Percentiles rank a stretch among this genome's conserved stretches.
Conservation (phyloP, 345 rosid species). For the Viola odorata region DNA sequence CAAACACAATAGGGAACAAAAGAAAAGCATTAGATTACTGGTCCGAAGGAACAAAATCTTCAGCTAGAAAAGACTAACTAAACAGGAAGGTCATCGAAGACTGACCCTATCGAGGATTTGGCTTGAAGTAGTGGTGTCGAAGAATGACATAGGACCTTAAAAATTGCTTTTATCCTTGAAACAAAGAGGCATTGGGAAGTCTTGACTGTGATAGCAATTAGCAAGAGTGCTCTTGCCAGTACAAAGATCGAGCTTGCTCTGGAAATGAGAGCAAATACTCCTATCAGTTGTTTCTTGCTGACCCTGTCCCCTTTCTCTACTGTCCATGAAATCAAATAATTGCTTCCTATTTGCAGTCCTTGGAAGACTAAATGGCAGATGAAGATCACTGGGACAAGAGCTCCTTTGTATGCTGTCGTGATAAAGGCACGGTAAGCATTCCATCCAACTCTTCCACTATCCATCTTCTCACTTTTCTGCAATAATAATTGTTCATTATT, state of each 20-base stretch:
- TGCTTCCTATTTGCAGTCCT: slow-evolving; percentile 63
- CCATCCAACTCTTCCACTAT: slow-evolving; percentile 61
- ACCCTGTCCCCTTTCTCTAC: slow-evolving; percentile 34
- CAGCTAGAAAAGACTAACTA: neutral
- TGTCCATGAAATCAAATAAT: slow-evolving; percentile 76
- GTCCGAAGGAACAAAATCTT: neutral
- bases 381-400: slow-evolving; percentile 43
- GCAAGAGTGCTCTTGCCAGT: slow-evolving; percentile 55
- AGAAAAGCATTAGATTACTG: neutral
- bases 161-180: slow-evolving; percentile 52
- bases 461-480: slow-evolving; percentile 35
- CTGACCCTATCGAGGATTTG: slow-evolving; percentile 58
- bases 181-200: slow-evolving; percentile 56
- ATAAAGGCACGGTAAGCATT: slow-evolving; percentile 52
- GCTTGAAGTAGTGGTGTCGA: slow-evolving; percentile 68
- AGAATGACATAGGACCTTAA: slow-evolving; percentile 61
- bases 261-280: slow-evolving; percentile 45
- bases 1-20: neutral
- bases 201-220: slow-evolving; percentile 51
- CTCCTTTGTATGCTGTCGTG: slow-evolving; percentile 45
- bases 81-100: neutral
- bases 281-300: slow-evolving; percentile 33
- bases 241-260: slow-evolving; percentile 64
- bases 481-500: neutral
- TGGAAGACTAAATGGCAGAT: slow-evolving; percentile 55